phyloP scores from a whole-genome alignment of 129 eudicot species.

The Solidago caesia region DNA sequence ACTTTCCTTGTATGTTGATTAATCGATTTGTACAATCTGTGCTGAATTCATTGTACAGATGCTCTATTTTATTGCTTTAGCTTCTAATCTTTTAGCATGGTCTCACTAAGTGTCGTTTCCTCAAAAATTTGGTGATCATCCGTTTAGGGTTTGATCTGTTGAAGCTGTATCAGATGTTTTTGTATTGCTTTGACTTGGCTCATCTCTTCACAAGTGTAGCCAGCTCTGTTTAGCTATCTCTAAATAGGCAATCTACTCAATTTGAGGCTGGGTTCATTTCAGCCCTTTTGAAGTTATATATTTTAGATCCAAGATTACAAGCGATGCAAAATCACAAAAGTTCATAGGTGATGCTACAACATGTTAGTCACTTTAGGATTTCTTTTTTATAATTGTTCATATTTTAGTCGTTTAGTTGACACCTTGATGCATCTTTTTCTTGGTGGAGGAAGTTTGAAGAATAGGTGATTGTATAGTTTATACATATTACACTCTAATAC shows the following conservation, averaged over 20 bases:
- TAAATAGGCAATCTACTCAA: no score
- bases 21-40: not conserved
- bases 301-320: no score
- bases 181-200: not conserved
- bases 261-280: no score
- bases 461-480: not conserved
- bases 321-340: no score
- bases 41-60: not conserved
- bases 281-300: no score
- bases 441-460: not conserved
- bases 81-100: not conserved
- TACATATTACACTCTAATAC: not conserved
- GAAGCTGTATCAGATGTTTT: not conserved
- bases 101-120: not conserved
- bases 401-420: not conserved
- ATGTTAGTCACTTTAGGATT: no score
- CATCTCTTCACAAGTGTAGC: not conserved
- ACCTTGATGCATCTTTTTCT: not conserved
- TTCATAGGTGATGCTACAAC: no score
- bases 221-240: no score
- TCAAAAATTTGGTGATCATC: not conserved
- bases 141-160: not conserved
- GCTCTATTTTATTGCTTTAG: not conserved
- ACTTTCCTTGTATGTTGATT: not conserved
- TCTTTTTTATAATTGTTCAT: not conserved